Percentiles rank a stretch among this genome's conserved stretches.
phyloP scores from a whole-genome alignment of 2,329 filamentous ascomycete species.

The Paracamarosporium sp. region DNA sequence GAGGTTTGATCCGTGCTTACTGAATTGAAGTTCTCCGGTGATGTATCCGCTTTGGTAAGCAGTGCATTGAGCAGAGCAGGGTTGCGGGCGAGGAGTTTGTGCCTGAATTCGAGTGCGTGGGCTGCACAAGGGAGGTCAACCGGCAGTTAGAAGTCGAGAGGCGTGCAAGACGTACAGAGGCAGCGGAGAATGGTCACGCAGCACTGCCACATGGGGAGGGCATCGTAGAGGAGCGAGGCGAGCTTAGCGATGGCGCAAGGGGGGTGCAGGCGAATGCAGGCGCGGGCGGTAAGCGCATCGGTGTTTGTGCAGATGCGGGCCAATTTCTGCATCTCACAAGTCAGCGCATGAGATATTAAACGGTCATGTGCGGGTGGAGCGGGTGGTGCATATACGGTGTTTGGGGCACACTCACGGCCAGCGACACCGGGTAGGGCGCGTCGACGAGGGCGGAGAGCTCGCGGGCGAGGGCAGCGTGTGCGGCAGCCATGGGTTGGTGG shows the following conservation, averaged over 20 bases:
- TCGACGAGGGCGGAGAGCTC: constrained; percentile 57
- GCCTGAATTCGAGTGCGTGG: constrained; percentile 37
- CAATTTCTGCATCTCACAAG: constrained; percentile 39
- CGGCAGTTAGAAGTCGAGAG: not conserved
- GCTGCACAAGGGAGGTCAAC: constrained; percentile 32
- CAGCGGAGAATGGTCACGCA: constrained; percentile 57
- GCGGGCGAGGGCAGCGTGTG: constrained; percentile 34
- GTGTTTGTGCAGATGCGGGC: constrained; percentile 42
- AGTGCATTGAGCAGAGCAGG: constrained; percentile 41
- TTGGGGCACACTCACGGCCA: constrained; percentile 51
- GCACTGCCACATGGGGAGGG: constrained; percentile 59
- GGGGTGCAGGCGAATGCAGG: constrained; percentile 55
- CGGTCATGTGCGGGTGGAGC: constrained; percentile 14
- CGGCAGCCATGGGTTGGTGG: constrained; percentile 20
- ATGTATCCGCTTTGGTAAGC: constrained; percentile 39
- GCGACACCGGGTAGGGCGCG: constrained; percentile 57
- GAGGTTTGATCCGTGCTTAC: constrained; percentile 21
- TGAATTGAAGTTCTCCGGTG: constrained; percentile 36
- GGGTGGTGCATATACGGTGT: constrained; percentile 8
- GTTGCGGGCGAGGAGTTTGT: constrained; percentile 36
- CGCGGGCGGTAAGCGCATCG: constrained; percentile 45
- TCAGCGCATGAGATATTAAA: constrained; percentile 29
- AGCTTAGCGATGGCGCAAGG: constrained; percentile 58
- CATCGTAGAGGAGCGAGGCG: constrained; percentile 52
- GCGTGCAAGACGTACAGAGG: constrained; percentile 50